Evolutionary conservation across 1,284 basidiomycete genomes (phyloP).

Genomic region (Cronartium quercuum): DNA sequence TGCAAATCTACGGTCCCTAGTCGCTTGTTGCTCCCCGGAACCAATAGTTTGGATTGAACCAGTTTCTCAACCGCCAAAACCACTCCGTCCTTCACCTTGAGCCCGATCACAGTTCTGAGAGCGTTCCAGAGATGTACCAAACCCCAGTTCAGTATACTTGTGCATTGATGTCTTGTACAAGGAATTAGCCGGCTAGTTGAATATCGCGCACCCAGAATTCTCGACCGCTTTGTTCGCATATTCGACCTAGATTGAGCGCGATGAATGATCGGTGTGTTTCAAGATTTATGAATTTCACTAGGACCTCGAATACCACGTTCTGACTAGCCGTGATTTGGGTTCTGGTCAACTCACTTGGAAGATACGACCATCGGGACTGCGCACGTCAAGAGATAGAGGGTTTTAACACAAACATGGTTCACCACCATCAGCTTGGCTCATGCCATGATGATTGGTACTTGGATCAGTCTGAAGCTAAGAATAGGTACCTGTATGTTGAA

Average conservation of each 20-base stretch:
- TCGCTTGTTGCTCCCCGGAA: slow-evolving; percentile 84
- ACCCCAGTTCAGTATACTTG: background rate
- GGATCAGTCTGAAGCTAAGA: background rate
- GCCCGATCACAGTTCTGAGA: slow-evolving; percentile 74
- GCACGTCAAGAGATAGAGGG: background rate
- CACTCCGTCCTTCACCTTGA: slow-evolving; percentile 87
- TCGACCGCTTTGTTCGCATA: slow-evolving; percentile 98
- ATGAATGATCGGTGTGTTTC: background rate
- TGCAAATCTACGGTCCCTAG: slow-evolving; percentile 91
- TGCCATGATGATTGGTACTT: background rate
- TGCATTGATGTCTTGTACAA: background rate
- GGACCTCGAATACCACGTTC: too few species aligned
- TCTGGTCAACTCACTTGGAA: slow-evolving; percentile 66
- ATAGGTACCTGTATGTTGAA: slow-evolving; percentile 71
- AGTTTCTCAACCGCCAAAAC: slow-evolving; percentile 95
- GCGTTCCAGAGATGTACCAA: background rate
- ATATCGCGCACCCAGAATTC: slow-evolving; percentile 66
- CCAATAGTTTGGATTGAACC: slow-evolving; percentile 91
- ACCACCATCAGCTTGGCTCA: too few species aligned
- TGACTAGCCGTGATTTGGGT: too few species aligned
- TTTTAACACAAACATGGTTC: background rate
- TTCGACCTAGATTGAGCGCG: slow-evolving; percentile 63
- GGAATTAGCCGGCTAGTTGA: slow-evolving; percentile 49
- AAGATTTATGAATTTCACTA: too few species aligned
- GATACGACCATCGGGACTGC: slow-evolving; percentile 87